phyloP scores from a whole-genome alignment of 202 grass and related monocot species.

The Brachypodium distachyon region DNA sequence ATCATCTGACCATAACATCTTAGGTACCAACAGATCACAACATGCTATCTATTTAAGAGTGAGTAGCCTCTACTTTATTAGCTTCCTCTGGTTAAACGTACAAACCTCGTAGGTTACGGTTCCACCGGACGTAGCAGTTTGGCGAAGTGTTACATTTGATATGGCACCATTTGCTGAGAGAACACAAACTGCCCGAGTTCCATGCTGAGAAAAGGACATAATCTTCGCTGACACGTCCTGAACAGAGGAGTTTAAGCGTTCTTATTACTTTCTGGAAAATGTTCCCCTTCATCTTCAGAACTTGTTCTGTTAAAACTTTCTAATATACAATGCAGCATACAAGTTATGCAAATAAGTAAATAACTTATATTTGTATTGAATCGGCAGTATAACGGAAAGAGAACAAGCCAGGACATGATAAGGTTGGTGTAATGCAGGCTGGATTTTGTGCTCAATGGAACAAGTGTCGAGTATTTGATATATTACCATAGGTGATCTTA shows the following conservation, averaged over 20 bases:
- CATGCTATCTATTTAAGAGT: neutral
- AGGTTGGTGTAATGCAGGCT: neutral
- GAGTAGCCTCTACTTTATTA: neutral
- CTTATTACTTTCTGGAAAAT: neutral
- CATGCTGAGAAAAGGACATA: conserved; percentile 93
- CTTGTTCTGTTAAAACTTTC: neutral
- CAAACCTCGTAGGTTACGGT: conserved; percentile 98
- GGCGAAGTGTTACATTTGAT: conserved; percentile 93
- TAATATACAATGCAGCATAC: neutral
- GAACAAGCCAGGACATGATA: neutral
- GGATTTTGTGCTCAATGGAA: neutral
- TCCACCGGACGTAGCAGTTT: conserved; percentile 91
- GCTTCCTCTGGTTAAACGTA: conserved; percentile 1
- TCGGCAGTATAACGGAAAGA: neutral
- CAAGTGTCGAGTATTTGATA: neutral
- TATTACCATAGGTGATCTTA: neutral
- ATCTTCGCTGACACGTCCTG: conserved; percentile 92
- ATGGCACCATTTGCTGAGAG: conserved; percentile 97
- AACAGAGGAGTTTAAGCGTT: neutral
- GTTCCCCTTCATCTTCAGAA: conserved; percentile 6
- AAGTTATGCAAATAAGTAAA: neutral
- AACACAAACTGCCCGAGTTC: conserved; percentile 74
- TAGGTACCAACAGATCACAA: neutral
- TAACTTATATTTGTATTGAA: neutral
- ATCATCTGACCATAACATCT: neutral